A percentile compares a stretch with the other conserved stretches of the same genome.
Evolutionary conservation across 2,329 filamentous ascomycete species (phyloP).

Genomic region (Penicillium italicum): DNA sequence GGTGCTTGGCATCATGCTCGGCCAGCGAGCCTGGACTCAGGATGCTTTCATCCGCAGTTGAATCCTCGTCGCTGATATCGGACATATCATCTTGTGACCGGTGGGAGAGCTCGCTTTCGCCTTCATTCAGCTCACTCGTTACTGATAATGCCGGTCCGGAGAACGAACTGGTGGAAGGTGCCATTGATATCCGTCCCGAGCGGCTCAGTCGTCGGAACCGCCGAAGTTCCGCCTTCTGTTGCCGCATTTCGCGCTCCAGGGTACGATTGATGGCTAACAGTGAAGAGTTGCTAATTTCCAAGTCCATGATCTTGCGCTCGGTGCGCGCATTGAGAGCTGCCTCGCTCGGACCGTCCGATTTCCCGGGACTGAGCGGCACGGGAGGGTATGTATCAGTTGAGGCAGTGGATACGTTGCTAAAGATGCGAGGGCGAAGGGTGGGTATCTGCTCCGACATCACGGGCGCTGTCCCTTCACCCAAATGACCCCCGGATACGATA

Average conservation of each 20-base stretch:
- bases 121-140: constrained; percentile 45
- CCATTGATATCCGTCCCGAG: constrained; percentile 67
- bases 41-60: constrained; percentile 37
- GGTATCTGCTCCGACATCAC: constrained; percentile 28
- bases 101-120: constrained; percentile 28
- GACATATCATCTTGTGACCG: constrained; percentile 37
- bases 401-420: constrained; percentile 33
- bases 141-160: constrained; percentile 46
- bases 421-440: constrained; percentile 30
- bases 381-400: constrained; percentile 39
- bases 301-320: constrained; percentile 90
- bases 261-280: constrained; percentile 92
- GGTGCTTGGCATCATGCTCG: constrained; percentile 49
- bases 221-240: constrained; percentile 83
- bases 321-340: constrained; percentile 81
- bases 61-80: constrained; percentile 40
- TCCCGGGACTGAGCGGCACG: constrained; percentile 55
- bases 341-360: constrained; percentile 52
- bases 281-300: constrained; percentile 95
- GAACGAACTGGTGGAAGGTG: constrained; percentile 46
- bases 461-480: constrained; percentile 18
- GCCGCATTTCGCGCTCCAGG: constrained; percentile 83
- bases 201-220: constrained; percentile 82
- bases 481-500: constrained; percentile 28
- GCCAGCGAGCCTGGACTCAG: constrained; percentile 34